Evolutionary conservation across 2,329 filamentous ascomycete species (phyloP).

Genomic region (Ophiosphaerella narmari): DNA sequence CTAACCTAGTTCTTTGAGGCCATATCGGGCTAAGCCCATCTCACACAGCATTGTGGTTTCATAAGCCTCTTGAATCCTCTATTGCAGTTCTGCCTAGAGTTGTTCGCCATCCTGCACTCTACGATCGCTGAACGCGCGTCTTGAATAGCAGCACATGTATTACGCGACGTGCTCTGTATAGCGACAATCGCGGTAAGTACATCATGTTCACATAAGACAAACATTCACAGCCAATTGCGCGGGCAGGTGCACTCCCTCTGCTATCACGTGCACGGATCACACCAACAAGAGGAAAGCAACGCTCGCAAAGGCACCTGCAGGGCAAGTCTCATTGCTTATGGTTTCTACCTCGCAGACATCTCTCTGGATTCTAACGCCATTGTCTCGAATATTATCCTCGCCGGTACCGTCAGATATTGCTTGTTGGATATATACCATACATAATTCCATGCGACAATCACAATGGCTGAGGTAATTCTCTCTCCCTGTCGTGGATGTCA

Average conservation of each 20-base stretch:
- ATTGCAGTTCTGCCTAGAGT: neutral
- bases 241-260: neutral
- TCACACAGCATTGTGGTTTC: neutral
- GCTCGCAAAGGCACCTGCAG: neutral
- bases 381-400: neutral
- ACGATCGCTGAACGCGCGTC: slow-evolving; percentile 3
- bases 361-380: neutral
- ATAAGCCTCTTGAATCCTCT: neutral
- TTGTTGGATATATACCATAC: slow-evolving; percentile 5
- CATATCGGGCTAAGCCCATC: slow-evolving; percentile 1
- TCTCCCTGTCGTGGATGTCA: neutral
- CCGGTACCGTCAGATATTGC: slow-evolving; percentile 2
- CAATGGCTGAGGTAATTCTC: slow-evolving; percentile 27
- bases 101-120: neutral
- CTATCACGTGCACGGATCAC: neutral
- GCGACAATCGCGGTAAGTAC: neutral
- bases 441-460: slow-evolving; percentile 6
- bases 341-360: neutral
- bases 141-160: neutral
- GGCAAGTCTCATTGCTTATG: neutral
- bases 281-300: neutral
- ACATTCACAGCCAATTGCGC: neutral
- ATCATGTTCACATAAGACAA: neutral
- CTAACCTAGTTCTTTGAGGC: neutral
- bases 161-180: neutral